Conservation (phyloP, 2,329 filamentous ascomycete species). For the Fusarium sp. region DNA sequence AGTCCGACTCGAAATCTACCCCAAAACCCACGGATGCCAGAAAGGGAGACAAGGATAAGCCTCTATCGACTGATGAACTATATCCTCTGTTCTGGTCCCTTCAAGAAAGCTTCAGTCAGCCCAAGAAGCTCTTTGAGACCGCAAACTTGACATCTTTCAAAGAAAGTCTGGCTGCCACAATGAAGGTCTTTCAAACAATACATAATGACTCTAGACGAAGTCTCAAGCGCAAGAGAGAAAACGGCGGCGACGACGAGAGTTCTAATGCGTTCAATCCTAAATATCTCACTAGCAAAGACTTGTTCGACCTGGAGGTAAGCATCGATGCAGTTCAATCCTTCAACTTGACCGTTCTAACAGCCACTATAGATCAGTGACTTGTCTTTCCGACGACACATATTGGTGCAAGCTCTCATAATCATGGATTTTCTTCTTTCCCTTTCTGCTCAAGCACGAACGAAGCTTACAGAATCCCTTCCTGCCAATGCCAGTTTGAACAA, state of each 20-base stretch:
- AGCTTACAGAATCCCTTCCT: conserved; percentile 61
- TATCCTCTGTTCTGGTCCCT: conserved; percentile 96
- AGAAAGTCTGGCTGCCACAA: conserved; percentile 75
- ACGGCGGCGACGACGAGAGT: conserved; percentile 63
- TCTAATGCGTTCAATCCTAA: conserved; percentile 84
- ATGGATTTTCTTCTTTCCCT: conserved; percentile 96
- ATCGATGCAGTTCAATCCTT: neutral
- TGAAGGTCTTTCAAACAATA: conserved; percentile 65
- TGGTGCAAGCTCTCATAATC: conserved; percentile 94
- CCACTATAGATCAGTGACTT: conserved; percentile 80
- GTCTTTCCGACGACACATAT: conserved; percentile 91
- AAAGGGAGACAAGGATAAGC: conserved; percentile 58
- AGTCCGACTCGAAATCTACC: conserved; percentile 43
- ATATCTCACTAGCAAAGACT: conserved; percentile 94
- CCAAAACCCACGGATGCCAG: conserved; percentile 58
- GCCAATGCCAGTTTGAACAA: conserved; percentile 78
- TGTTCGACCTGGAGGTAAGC: conserved; percentile 90
- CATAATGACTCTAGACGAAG: conserved; percentile 72
- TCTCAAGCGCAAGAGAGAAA: conserved; percentile 75
- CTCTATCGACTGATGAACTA: conserved; percentile 74
- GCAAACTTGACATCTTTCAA: conserved; percentile 84
- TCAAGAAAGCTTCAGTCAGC: conserved; percentile 91
- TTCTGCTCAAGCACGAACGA: conserved; percentile 83
- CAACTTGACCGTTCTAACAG: conserved; percentile 38
- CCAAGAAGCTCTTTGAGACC: conserved; percentile 80